These are phyloP conservation scores for Bondarzewia mesenterica DNA, from an alignment of 1,284 basidiomycete species.

Conservation along the genomic window DNA sequence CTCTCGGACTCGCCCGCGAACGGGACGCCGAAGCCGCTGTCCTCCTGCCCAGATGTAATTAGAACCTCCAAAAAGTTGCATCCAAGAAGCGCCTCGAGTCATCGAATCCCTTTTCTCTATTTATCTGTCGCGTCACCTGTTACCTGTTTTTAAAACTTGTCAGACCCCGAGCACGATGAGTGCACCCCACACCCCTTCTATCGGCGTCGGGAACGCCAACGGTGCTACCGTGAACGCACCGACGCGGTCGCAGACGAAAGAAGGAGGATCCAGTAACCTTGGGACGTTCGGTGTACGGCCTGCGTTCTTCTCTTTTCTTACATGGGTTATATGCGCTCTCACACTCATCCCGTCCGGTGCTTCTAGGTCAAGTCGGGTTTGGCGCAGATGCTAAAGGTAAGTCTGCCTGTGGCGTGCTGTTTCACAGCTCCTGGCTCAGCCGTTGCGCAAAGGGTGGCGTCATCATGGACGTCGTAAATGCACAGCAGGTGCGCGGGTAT, in stretches of 20 bases:
- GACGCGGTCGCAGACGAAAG: constrained; percentile 45
- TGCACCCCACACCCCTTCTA: constrained; percentile 21
- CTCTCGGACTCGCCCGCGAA: too few species aligned
- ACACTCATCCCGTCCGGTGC: background rate
- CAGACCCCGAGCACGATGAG: constrained; percentile 18
- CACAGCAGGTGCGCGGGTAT: constrained; percentile 54
- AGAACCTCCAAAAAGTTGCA: too few species aligned
- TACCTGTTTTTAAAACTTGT: too few species aligned
- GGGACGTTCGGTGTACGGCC: constrained; percentile 75
- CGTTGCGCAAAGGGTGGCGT: constrained; percentile 59
- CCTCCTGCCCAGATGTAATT: too few species aligned
- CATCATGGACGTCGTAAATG: constrained; percentile 89
- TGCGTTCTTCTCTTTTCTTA: background rate
- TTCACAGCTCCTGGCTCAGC: constrained; percentile 14
- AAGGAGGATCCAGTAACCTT: constrained; percentile 54
- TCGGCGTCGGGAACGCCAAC: constrained; percentile 24
- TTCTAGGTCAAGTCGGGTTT: constrained; percentile 84
- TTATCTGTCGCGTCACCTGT: too few species aligned
- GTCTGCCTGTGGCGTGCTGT: constrained; percentile 11
- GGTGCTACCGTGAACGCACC: constrained; percentile 38
- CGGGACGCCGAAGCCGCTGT: too few species aligned
- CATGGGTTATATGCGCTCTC: background rate
- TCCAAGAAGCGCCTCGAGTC: too few species aligned
- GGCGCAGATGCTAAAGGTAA: constrained; percentile 90
- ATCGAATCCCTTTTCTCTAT: too few species aligned